phyloP scores from a whole-genome alignment of 495 filamentous ascomycete species.

The Tetracladium setigerum region DNA sequence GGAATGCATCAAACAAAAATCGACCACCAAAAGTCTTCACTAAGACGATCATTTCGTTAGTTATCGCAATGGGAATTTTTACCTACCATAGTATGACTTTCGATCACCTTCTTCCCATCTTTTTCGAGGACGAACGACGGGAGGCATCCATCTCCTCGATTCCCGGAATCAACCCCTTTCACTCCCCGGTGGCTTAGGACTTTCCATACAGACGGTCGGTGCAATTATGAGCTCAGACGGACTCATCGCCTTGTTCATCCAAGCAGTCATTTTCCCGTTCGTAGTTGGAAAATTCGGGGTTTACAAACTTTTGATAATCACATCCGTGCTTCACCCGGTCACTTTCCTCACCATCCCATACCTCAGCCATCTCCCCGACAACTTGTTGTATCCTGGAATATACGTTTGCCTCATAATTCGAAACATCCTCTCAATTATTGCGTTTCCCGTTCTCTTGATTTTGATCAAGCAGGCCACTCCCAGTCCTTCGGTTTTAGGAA shows the following conservation, averaged over 20 bases:
- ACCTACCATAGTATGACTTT: slow-evolving; percentile 90
- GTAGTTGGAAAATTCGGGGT: slow-evolving; percentile 16
- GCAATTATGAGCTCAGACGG: slow-evolving; percentile 82
- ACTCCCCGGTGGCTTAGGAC: slow-evolving; percentile 78
- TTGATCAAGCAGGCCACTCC: slow-evolving; percentile 79
- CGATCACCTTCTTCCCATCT: slow-evolving; percentile 88
- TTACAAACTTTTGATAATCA: slow-evolving; percentile 55
- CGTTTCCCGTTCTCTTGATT: slow-evolving; percentile 80
- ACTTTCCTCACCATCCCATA: slow-evolving; percentile 85
- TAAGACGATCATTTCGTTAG: slow-evolving; percentile 70
- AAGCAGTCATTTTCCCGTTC: slow-evolving; percentile 36
- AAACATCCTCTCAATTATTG: slow-evolving; percentile 73
- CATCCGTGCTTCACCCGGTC: slow-evolving; percentile 71
- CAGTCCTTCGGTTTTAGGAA: slow-evolving; percentile 68
- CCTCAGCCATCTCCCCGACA: slow-evolving; percentile 68
- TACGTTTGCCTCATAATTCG: slow-evolving; percentile 75
- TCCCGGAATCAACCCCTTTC: slow-evolving; percentile 7
- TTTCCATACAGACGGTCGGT: slow-evolving; percentile 74
- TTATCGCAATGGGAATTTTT: slow-evolving; percentile 82
- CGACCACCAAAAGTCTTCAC: slow-evolving; percentile 53
- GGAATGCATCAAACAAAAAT: slow-evolving; percentile 16
- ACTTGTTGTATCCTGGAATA: slow-evolving; percentile 56
- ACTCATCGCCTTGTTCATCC: slow-evolving; percentile 72
- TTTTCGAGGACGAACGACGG: slow-evolving; percentile 40
- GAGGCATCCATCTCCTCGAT: neutral